Evolutionary conservation across 2,329 filamentous ascomycete species (phyloP).

Genomic region (Laburnicola sp.): DNA sequence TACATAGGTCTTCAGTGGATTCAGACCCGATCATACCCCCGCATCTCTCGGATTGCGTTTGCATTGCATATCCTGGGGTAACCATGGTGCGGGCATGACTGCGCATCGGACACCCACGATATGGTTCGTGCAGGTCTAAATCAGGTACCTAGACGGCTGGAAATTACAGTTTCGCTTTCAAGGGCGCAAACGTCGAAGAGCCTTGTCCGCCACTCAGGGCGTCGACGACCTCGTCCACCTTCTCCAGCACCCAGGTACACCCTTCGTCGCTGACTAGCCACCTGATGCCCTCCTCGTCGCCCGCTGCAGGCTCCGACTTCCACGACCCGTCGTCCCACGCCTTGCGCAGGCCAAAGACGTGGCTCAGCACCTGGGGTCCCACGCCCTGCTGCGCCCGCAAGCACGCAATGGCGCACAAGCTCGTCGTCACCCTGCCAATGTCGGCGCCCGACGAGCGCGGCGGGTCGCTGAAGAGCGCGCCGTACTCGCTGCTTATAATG

Average conservation of each 20-base stretch:
- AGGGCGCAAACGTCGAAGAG: slow-evolving; percentile 34
- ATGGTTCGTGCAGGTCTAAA: background rate
- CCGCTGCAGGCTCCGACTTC: slow-evolving; percentile 51
- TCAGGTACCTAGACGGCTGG: too few species aligned
- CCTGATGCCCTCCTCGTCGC: slow-evolving; percentile 57
- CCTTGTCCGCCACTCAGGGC: slow-evolving; percentile 35
- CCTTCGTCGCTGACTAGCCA: slow-evolving; percentile 70
- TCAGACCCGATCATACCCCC: too few species aligned
- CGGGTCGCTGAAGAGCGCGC: slow-evolving; percentile 72
- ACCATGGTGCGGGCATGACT: too few species aligned
- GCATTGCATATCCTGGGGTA: too few species aligned
- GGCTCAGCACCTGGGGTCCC: slow-evolving; percentile 77
- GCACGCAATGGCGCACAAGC: slow-evolving; percentile 72
- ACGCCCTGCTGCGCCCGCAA: slow-evolving; percentile 79
- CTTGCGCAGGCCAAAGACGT: slow-evolving; percentile 80
- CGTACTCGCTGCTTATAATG: slow-evolving; percentile 76
- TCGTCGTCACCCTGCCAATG: slow-evolving; percentile 72
- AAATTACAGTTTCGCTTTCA: slow-evolving; percentile 32
- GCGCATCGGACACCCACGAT: too few species aligned
- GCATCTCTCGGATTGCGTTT: too few species aligned
- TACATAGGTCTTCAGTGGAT: too few species aligned
- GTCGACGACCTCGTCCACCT: slow-evolving; percentile 62
- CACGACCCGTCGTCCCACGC: slow-evolving; percentile 68
- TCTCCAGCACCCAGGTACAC: slow-evolving; percentile 64
- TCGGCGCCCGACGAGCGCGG: slow-evolving; percentile 51